Evolutionary conservation across 805 yeast genomes (phyloP).

Genomic region (Candida odintsovae): DNA sequence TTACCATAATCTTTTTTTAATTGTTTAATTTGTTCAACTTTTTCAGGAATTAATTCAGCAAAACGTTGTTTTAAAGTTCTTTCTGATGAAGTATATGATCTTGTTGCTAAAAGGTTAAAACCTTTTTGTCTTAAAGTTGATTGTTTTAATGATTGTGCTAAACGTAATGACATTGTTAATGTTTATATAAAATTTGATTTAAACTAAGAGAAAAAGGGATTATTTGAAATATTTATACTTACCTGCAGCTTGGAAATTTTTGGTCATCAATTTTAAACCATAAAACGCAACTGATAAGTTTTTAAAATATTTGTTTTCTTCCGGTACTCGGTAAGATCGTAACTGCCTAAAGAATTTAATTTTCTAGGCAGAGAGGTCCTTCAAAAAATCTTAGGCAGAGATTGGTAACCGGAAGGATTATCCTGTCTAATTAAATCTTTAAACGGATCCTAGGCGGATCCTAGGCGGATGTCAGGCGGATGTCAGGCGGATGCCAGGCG

Average conservation of each 20-base stretch:
- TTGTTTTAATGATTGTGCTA: conserved; percentile 7
- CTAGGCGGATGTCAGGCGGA: no score
- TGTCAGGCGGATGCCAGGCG: no score
- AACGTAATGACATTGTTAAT: conserved; percentile 5
- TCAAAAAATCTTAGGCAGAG: neutral
- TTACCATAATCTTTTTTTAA: conserved; percentile 89
- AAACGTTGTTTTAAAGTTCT: conserved; percentile 89
- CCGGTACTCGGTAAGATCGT: neutral
- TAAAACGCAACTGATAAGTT: neutral
- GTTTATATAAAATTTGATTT: neutral
- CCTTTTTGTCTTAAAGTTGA: conserved; percentile 6
- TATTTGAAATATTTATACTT: neutral
- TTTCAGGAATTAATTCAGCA: conserved; percentile 85
- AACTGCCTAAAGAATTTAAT: neutral
- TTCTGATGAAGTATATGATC: conserved; percentile 25
- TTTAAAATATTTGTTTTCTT: no score
- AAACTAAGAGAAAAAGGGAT: neutral
- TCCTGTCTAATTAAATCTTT: no score
- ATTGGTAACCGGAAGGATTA: no score
- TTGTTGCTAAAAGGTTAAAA: conserved; percentile 13
- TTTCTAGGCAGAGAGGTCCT: neutral
- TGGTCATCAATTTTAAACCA: neutral
- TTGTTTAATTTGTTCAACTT: conserved; percentile 80
- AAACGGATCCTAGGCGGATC: no score
- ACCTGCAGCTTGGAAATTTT: neutral